phyloP scores from a whole-genome alignment of 768 basidiomycete genomes.

The Solioccasus polychromus region DNA sequence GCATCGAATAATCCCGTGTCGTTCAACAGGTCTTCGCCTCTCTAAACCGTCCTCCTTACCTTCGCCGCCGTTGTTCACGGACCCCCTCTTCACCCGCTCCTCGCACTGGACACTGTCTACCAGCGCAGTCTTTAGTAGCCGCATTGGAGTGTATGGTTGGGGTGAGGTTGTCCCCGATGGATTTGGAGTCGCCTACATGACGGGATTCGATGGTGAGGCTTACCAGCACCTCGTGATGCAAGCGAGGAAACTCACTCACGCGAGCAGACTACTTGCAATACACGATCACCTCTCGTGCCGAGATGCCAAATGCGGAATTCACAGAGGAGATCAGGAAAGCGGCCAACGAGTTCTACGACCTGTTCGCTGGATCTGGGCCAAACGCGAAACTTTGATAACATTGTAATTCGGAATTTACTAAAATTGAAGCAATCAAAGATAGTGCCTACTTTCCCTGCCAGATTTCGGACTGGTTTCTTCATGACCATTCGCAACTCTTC shows the following conservation, averaged over 20 bases:
- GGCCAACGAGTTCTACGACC: conserved; percentile 64
- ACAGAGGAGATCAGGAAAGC: conserved; percentile 63
- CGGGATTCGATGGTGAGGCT: conserved; percentile 71
- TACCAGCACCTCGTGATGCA: not conserved
- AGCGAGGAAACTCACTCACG: conserved; percentile 2
- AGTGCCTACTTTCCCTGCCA: too few species aligned
- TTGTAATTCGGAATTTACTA: not conserved
- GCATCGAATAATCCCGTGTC: not conserved
- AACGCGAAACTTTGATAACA: conserved; percentile 19
- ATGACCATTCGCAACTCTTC: not conserved
- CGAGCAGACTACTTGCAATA: conserved; percentile 72
- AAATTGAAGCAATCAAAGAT: too few species aligned
- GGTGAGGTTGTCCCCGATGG: conserved; percentile 94
- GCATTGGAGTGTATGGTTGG: conserved; percentile 88
- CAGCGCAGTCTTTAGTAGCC: conserved; percentile 82
- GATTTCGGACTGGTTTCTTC: too few species aligned
- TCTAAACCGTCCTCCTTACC: conserved; percentile 58
- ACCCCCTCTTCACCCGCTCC: conserved; percentile 69
- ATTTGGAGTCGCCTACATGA: conserved; percentile 93
- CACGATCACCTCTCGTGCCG: conserved; percentile 82
- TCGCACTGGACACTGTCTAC: conserved; percentile 89
- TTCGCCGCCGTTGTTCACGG: conserved; percentile 67
- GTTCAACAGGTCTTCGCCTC: conserved; percentile 62
- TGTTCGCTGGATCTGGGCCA: conserved; percentile 36
- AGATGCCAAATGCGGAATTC: conserved; percentile 78